Conservation (phyloP, 2,329 filamentous ascomycete genomes). For the Nothophoma quercina region DNA sequence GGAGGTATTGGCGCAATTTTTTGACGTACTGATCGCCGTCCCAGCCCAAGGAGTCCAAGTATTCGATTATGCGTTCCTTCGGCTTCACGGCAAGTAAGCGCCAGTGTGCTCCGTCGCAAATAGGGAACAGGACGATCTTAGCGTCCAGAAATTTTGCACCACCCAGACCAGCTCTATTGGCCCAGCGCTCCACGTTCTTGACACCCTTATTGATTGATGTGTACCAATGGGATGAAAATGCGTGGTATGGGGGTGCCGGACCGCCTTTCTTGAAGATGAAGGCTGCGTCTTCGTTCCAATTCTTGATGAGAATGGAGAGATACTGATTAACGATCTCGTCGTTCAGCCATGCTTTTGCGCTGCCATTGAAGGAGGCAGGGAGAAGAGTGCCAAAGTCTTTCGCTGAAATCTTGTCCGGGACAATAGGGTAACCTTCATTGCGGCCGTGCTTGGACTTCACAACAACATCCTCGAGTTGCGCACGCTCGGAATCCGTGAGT, state of each 20-base stretch:
- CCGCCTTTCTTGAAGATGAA: constrained; percentile 62
- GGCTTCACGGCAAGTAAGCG: constrained; percentile 74
- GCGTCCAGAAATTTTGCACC: constrained; percentile 68
- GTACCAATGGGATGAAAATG: constrained; percentile 73
- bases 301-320: constrained; percentile 66
- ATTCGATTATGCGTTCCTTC: constrained; percentile 66
- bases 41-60: constrained; percentile 70
- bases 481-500: constrained; percentile 24
- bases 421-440: constrained; percentile 20
- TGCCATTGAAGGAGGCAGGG: constrained; percentile 40
- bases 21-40: constrained; percentile 46
- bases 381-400: constrained; percentile 71
- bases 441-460: constrained; percentile 24
- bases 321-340: constrained; percentile 77
- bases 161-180: constrained; percentile 44
- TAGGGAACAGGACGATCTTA: constrained; percentile 73
- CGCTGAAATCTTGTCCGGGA: constrained; percentile 53
- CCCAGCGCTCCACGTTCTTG: constrained; percentile 56
- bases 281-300: constrained; percentile 65
- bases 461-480: constrained; percentile 22
- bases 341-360: constrained; percentile 72
- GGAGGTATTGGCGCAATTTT: constrained; percentile 61
- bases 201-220: constrained; percentile 54
- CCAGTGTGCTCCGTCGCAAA: constrained; percentile 73
- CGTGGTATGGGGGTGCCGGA: constrained; percentile 66